Evolutionary conservation across 2,329 filamentous ascomycete species (phyloP).

Genomic region (Monilinia polystroma): DNA sequence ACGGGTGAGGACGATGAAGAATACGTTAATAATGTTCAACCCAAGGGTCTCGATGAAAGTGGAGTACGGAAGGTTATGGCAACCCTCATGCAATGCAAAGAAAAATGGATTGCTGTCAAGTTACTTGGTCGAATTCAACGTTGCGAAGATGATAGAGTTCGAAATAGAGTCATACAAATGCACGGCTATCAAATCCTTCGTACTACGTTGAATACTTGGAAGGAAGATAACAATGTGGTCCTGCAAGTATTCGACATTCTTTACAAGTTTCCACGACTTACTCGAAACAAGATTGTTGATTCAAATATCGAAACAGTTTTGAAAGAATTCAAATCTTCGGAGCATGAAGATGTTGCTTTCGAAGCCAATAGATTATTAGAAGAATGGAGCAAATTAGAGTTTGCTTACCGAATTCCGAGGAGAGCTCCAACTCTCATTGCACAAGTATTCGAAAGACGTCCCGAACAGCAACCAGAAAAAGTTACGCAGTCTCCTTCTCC

Average conservation of each 20-base stretch:
- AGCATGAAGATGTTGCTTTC: slow-evolving; percentile 71
- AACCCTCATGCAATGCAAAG: slow-evolving; percentile 93
- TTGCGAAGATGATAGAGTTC: slow-evolving; percentile 81
- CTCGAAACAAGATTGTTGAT: slow-evolving; percentile 94
- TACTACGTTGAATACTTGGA: slow-evolving; percentile 78
- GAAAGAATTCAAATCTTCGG: slow-evolving; percentile 62
- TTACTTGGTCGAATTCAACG: slow-evolving; percentile 83
- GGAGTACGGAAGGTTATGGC: slow-evolving; percentile 95
- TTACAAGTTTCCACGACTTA: slow-evolving; percentile 83
- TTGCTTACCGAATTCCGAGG: slow-evolving; percentile 89
- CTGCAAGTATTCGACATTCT: slow-evolving; percentile 88
- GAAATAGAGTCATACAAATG: slow-evolving; percentile 88
- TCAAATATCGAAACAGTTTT: slow-evolving; percentile 90
- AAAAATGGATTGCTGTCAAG: slow-evolving; percentile 99
- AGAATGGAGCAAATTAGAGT: slow-evolving; percentile 84
- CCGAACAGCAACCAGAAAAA: slow-evolving; percentile 56
- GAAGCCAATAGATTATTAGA: slow-evolving; percentile 71
- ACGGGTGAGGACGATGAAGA: slow-evolving; percentile 88
- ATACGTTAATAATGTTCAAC: slow-evolving; percentile 86
- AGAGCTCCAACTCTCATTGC: slow-evolving; percentile 50
- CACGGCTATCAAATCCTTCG: slow-evolving; percentile 96
- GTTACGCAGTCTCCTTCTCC: slow-evolving; percentile 40
- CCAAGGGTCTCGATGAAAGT: slow-evolving; percentile 74
- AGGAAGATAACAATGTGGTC: slow-evolving; percentile 86
- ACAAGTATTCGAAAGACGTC: slow-evolving; percentile 59